These are phyloP conservation scores for Calonectria honghensis DNA, from an alignment of 2,329 filamentous ascomycete genomes.

Conservation along the genomic window DNA sequence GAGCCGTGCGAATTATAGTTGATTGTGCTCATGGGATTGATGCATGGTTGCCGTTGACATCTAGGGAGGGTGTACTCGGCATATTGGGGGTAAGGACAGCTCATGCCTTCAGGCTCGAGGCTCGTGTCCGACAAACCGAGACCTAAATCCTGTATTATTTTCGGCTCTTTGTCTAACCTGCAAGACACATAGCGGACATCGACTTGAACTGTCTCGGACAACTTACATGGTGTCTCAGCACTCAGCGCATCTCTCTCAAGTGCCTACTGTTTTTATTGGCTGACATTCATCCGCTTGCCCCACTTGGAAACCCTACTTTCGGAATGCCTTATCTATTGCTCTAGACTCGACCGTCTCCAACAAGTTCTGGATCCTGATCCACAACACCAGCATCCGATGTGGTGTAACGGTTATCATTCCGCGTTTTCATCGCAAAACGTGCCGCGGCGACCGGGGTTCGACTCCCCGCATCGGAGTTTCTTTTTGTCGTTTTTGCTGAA, in stretches of 20 bases:
- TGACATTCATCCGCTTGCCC: background rate
- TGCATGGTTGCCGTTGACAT: background rate
- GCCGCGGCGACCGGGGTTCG: constrained; percentile 36
- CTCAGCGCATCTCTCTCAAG: background rate
- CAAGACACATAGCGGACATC: background rate
- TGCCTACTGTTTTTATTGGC: background rate
- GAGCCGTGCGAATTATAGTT: background rate
- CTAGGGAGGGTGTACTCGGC: too few relatives aligned
- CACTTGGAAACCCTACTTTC: background rate
- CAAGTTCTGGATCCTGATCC: background rate
- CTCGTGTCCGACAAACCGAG: background rate
- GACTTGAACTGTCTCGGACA: background rate
- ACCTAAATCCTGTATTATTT: too few relatives aligned
- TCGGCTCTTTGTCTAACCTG: background rate
- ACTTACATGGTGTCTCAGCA: background rate
- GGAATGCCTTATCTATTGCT: background rate
- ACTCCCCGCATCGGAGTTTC: constrained; percentile 32
- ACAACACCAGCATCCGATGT: constrained; percentile 31
- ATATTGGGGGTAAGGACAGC: too few relatives aligned
- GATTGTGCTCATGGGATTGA: background rate
- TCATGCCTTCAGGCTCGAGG: too few relatives aligned
- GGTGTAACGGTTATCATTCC: constrained; percentile 41
- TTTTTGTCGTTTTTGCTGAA: background rate
- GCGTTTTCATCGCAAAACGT: constrained; percentile 36
- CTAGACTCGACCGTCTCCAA: background rate